phyloP scores from a whole-genome alignment of 306 rosid species.

The Trifolium pratense region DNA sequence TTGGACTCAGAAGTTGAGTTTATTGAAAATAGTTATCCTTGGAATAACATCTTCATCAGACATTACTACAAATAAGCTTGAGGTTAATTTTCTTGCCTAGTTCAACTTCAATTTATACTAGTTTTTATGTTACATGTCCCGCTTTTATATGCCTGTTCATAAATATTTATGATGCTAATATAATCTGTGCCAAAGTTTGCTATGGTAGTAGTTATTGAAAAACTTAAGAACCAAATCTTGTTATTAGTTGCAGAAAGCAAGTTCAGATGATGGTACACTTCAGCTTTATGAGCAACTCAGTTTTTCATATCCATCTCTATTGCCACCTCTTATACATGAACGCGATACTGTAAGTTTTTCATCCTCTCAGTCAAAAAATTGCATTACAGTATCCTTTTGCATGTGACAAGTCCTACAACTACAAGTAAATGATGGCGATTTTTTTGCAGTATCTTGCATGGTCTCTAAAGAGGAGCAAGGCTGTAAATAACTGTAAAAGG shows the following conservation, averaged over 20 bases:
- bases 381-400: not conserved
- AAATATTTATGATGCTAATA: not conserved
- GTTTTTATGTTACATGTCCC: not conserved
- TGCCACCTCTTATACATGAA: conserved; percentile 89
- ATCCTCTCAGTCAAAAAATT: conserved; percentile 11
- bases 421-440: conserved; percentile 6
- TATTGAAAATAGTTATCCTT: conserved; percentile 66
- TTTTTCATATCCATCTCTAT: conserved; percentile 75
- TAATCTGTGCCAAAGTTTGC: conserved; percentile 10
- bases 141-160: not conserved
- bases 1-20: conserved; percentile 72
- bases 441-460: conserved; percentile 82
- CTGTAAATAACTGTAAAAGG: conserved; percentile 77
- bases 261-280: conserved; percentile 55
- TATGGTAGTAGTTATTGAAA: conserved; percentile 4
- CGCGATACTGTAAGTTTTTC: conserved; percentile 74
- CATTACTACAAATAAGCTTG: conserved; percentile 51
- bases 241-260: conserved; percentile 58
- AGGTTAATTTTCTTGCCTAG: conserved; percentile 57
- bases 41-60: conserved; percentile 74
- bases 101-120: conserved; percentile 15
- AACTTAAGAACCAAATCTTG: not conserved
- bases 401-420: not conserved
- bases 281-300: conserved; percentile 85
- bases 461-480: conserved; percentile 91